Evolutionary conservation across 2,329 filamentous ascomycete species (phyloP), one percentile per base, ranked within the genome.

Genomic region (Zarea fungicola): DNA sequence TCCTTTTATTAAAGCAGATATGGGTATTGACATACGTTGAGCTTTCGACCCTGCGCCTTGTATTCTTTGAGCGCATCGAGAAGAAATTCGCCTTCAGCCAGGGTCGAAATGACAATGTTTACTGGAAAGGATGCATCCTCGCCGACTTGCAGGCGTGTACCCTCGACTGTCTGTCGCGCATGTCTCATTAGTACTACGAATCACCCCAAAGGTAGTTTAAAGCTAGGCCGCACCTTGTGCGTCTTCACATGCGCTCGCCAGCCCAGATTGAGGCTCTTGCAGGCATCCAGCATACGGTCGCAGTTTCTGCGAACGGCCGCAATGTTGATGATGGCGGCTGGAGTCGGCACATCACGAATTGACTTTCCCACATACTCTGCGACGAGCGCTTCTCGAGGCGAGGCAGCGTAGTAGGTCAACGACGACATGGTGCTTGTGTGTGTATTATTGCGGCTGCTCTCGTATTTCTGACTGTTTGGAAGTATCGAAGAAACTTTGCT

Each of bases 241-340:
- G 86, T 90, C 68, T 93, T 93, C 52, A 92, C 81, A 63, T 93
- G 88, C 1, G 85, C 83, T 51, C 88, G 74, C 71, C 89, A 92
- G 6, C 75, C 76, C 21, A 91, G 72, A 0, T 75, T 71, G 13
- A 91, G 66, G 42, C 68, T 67, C 34, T 75, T 63, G 13, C 78
- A 76, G 0, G 85, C 78, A 11, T 81, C 71, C 6, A 89, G 76
- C 85, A 93, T 91, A 29, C 79, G 72, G 52, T 72, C 66, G 65
- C 87, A 92, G 60, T 92, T 89, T 42, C 74, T 69, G 48, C 77
- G 71, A 21, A 89, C 68, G 35, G 84, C 81, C 4, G 81, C 80
- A 10, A 81, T 64, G 62, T 92, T 86, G 13, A 92, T 67, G 34
- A 92, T 72, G 3, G 78, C 79, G 1, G 84, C 78, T 1, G 88